phyloP scores from a whole-genome alignment of 768 basidiomycete genomes.

The Cubamyces lactineus region DNA sequence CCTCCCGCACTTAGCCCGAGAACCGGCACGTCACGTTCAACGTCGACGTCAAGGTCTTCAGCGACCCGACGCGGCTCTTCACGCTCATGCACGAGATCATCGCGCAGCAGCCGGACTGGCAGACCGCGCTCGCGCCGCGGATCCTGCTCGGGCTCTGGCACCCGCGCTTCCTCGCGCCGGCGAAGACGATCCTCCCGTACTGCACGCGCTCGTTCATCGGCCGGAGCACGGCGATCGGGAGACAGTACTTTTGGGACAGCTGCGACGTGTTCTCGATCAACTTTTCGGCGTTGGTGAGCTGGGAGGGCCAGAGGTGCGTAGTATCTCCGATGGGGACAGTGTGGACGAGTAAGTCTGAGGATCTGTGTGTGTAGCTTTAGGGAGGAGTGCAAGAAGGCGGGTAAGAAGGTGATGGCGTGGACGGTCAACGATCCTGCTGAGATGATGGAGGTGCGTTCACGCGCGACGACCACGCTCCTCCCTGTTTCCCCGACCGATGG shows the following conservation, averaged over 20 bases:
- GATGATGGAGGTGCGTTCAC: constrained; percentile 78
- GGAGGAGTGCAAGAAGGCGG: constrained; percentile 70
- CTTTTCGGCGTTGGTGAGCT: constrained; percentile 70
- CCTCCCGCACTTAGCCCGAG: constrained; percentile 52
- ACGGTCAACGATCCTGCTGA: constrained; percentile 88
- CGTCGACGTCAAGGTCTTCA: constrained; percentile 91
- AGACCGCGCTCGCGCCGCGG: constrained; percentile 74
- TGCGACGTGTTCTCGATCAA: constrained; percentile 85
- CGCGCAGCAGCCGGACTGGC: constrained; percentile 64
- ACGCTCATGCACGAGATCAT: no score
- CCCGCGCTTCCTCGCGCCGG: constrained; percentile 79
- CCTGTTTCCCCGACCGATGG: background rate
- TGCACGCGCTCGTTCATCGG: constrained; percentile 86
- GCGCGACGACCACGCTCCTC: background rate
- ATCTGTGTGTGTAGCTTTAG: constrained; percentile 59
- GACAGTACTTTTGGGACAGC: constrained; percentile 84
- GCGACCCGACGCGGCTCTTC: constrained; percentile 83
- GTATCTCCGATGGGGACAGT: background rate
- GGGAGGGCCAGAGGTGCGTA: constrained; percentile 55
- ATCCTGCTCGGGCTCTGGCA: constrained; percentile 87
- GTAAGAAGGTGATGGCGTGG: constrained; percentile 92
- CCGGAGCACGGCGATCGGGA: constrained; percentile 65
- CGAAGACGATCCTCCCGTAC: constrained; percentile 75
- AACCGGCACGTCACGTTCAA: constrained; percentile 76
- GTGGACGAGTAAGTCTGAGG: background rate